These are phyloP conservation scores for Fusarium bactridioides DNA, from an alignment of 2,329 filamentous ascomycete genomes.

Conservation along the genomic window DNA sequence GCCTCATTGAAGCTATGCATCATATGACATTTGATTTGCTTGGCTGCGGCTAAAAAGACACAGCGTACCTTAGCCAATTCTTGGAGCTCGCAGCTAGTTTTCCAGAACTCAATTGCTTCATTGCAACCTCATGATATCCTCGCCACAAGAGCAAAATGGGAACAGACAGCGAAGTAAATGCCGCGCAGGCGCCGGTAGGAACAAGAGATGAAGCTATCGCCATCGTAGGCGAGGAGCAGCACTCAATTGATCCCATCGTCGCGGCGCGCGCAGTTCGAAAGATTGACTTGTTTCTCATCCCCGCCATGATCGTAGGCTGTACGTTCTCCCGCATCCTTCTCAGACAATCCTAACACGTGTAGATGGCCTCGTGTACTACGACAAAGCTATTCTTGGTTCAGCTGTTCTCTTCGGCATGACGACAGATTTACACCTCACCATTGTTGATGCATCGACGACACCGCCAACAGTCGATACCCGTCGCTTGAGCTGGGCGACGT, in stretches of 20 bases:
- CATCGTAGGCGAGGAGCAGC: slow-evolving; percentile 65
- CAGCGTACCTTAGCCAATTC: neutral
- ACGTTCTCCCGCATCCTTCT: slow-evolving; percentile 6
- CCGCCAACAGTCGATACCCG: slow-evolving; percentile 70
- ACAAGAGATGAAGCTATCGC: slow-evolving; percentile 51
- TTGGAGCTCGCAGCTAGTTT: neutral
- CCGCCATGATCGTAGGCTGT: slow-evolving; percentile 68
- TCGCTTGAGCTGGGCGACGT: slow-evolving; percentile 78
- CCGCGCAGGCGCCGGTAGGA: slow-evolving; percentile 7
- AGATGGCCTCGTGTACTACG: slow-evolving; percentile 55
- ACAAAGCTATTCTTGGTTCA: slow-evolving; percentile 75
- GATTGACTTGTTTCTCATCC: slow-evolving; percentile 73
- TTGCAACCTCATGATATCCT: slow-evolving; percentile 5
- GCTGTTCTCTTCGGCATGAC: slow-evolving; percentile 82
- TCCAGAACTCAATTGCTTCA: neutral
- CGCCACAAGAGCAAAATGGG: slow-evolving; percentile 14
- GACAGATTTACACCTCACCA: slow-evolving; percentile 66
- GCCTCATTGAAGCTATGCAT: slow-evolving; percentile 21
- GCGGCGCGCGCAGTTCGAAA: slow-evolving; percentile 68
- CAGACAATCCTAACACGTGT: slow-evolving; percentile 30
- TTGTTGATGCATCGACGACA: slow-evolving; percentile 52
- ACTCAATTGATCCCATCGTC: slow-evolving; percentile 61
- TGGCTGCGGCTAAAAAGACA: neutral
- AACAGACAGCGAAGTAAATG: slow-evolving; percentile 4
- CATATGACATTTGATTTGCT: slow-evolving; percentile 20